Evolutionary conservation across 2,329 filamentous ascomycete genomes (phyloP).

Genomic region (Xylaria arbuscula): DNA sequence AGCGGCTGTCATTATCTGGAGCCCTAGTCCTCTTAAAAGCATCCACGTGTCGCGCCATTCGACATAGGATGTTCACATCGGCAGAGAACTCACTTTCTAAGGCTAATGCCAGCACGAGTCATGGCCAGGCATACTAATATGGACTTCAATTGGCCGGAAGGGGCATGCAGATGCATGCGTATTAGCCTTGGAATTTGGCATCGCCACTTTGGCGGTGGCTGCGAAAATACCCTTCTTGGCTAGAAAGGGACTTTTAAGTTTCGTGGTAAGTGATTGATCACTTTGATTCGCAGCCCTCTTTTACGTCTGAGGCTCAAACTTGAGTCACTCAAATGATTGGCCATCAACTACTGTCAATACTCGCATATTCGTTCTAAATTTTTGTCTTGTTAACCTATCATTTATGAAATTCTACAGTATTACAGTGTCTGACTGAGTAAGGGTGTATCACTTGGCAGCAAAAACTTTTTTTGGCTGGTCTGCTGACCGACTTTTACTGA

Average conservation of each 20-base stretch:
- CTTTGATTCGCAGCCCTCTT: not conserved
- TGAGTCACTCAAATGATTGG: not conserved
- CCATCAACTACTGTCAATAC: not conserved
- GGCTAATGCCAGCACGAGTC: not conserved
- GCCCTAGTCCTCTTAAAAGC: not conserved
- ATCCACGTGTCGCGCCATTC: slow-evolving; percentile 10
- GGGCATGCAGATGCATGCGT: not conserved
- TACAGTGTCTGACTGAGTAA: not conserved
- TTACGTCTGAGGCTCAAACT: not conserved
- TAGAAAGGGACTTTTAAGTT: not conserved
- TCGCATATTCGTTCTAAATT: not conserved
- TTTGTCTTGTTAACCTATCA: not conserved
- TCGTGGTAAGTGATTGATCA: slow-evolving; percentile 6
- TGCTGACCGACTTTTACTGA: slow-evolving; percentile 18
- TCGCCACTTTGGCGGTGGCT: slow-evolving; percentile 21
- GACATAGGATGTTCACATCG: not conserved
- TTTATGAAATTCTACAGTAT: not conserved
- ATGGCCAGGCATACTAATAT: not conserved
- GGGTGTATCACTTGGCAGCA: not conserved
- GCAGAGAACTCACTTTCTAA: not conserved
- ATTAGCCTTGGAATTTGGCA: not conserved
- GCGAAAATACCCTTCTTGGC: not conserved
- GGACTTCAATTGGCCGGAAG: slow-evolving; percentile 1
- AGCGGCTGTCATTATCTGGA: not conserved
- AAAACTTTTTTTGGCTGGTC: slow-evolving; percentile 1